Conservation (phyloP, 257 asterid species). For the Solanum chmielewskii region DNA sequence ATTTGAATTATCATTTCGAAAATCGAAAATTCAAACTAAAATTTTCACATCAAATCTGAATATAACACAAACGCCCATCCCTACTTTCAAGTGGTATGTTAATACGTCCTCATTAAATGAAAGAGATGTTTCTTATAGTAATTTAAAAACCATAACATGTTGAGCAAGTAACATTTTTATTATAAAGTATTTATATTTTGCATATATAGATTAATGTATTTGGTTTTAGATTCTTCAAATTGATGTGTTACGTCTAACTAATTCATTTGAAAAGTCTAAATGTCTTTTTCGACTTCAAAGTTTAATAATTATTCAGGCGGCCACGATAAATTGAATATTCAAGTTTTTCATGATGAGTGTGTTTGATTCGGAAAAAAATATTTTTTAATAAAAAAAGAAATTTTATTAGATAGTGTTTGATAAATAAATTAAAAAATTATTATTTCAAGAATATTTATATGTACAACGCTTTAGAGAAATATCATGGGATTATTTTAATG, state of each 20-base stretch:
- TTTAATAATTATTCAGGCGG: neutral
- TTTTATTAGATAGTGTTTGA: neutral
- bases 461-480: neutral
- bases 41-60: neutral
- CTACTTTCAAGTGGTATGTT: neutral
- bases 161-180: neutral
- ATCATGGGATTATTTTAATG: neutral
- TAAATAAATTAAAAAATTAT: neutral
- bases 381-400: no score
- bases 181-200: neutral
- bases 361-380: neutral
- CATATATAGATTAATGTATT: neutral
- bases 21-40: neutral
- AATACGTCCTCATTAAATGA: neutral
- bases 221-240: constrained; percentile 26
- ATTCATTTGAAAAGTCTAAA: neutral
- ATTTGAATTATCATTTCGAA: neutral
- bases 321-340: neutral
- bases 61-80: neutral
- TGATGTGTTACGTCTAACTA: neutral
- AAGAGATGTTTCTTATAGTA: neutral
- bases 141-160: neutral
- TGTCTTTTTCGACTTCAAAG: neutral
- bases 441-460: neutral
- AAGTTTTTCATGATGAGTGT: neutral